Percentiles rank a stretch among this genome's conserved stretches.
These are phyloP conservation scores for Globisporangium nunn DNA, from an alignment of 352 stramenopile species.

Conservation along the genomic window DNA sequence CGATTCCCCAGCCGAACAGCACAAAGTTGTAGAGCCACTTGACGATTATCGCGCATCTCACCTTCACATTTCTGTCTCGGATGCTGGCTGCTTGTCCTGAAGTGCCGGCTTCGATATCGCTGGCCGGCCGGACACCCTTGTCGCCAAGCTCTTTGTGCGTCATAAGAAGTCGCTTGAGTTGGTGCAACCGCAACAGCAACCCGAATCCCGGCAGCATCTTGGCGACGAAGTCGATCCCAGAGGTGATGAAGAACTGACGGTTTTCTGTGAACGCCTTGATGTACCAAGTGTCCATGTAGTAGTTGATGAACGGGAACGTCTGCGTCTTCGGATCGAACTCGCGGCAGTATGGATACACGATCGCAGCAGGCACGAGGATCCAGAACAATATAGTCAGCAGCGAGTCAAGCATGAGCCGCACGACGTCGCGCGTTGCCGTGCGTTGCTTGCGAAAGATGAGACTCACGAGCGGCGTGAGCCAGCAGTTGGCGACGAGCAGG, in stretches of 20 bases:
- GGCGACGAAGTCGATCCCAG: constrained; percentile 5
- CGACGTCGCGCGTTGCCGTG: constrained; percentile 4
- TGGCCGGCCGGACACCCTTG: neutral
- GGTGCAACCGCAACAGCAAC: constrained; percentile 5
- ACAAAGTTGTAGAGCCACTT: constrained; percentile 4
- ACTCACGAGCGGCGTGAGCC: constrained; percentile 14
- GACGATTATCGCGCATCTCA: neutral
- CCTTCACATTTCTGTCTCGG: neutral
- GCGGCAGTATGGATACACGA: constrained; percentile 9
- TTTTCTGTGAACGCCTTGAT: constrained; percentile 6
- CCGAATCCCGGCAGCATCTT: constrained; percentile 8
- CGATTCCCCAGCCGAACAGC: constrained; percentile 15
- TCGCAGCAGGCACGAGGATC: constrained; percentile 4
- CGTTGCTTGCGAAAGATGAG: neutral
- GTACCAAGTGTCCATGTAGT: constrained; percentile 12
- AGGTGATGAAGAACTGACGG: constrained; percentile 7
- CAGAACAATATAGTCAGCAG: constrained; percentile 2
- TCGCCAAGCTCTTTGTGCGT: constrained; percentile 2
- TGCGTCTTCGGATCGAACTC: constrained; percentile 4
- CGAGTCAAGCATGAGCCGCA: constrained; percentile 6
- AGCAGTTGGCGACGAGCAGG: constrained; percentile 22
- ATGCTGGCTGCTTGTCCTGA: neutral
- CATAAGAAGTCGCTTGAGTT: constrained; percentile 8
- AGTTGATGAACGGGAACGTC: constrained; percentile 7
- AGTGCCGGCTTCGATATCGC: neutral